Conservation (phyloP, 176 grass and related monocot genomes). For the Oryza nivara region DNA sequence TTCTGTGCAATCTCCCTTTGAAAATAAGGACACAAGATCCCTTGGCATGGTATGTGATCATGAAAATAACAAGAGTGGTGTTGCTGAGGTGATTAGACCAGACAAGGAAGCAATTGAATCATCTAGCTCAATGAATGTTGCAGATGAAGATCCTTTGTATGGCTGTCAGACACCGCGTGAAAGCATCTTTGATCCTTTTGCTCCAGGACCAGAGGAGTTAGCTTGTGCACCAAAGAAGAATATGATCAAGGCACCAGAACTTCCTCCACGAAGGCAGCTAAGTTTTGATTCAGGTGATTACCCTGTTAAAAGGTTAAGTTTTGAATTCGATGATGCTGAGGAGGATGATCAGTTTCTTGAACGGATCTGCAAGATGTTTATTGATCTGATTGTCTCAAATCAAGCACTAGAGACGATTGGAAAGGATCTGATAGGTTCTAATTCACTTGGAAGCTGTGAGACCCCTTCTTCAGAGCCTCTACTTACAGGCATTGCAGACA, state of each 20-base stretch:
- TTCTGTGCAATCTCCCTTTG: slow-evolving; percentile 27
- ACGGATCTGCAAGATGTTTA: slow-evolving; percentile 43
- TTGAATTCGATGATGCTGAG: slow-evolving; percentile 42
- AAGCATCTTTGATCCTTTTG: slow-evolving; percentile 82
- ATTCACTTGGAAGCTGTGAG: slow-evolving; percentile 27
- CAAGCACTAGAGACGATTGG: slow-evolving; percentile 33
- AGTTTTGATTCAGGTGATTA: slow-evolving; percentile 49
- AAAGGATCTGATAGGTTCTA: slow-evolving; percentile 19
- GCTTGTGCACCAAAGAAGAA: slow-evolving; percentile 69
- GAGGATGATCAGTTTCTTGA: slow-evolving; percentile 52
- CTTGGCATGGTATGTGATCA: slow-evolving; percentile 9
- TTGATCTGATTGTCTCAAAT: slow-evolving; percentile 57
- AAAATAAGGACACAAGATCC: slow-evolving; percentile 29
- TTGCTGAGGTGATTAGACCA: slow-evolving; percentile 16
- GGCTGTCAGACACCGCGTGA: slow-evolving; percentile 56
- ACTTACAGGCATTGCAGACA: slow-evolving; percentile 53
- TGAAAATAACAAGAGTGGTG: slow-evolving; percentile 15
- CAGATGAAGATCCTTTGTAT: slow-evolving; percentile 24
- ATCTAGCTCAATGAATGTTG: slow-evolving; percentile 6
- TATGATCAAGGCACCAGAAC: slow-evolving; percentile 23
- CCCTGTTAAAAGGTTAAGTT: slow-evolving; percentile 38
- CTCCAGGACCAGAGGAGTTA: slow-evolving; percentile 51
- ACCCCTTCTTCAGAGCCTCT: slow-evolving; percentile 57
- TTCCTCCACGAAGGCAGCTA: slow-evolving; percentile 50
- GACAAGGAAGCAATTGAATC: slow-evolving; percentile 37